A percentile compares a stretch with the other conserved stretches of the same genome.
These are phyloP conservation scores for Aeminium ludgeri DNA, from an alignment of 495 filamentous ascomycete species.

Conservation along the genomic window DNA sequence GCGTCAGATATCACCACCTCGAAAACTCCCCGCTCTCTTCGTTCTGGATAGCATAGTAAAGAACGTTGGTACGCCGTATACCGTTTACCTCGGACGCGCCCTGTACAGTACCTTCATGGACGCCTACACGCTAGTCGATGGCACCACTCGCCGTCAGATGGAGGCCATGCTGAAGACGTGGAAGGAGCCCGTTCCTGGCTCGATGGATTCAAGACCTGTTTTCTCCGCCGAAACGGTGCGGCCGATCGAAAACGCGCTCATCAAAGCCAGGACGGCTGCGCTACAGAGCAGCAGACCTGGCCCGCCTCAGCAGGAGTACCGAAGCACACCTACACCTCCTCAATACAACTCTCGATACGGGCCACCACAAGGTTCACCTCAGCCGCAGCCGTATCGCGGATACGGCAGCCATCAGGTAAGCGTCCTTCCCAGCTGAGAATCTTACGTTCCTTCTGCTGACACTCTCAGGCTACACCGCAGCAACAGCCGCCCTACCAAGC, in stretches of 20 bases:
- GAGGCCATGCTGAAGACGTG: slow-evolving; percentile 96
- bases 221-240: slow-evolving; percentile 71
- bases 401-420: slow-evolving; percentile 6
- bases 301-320: slow-evolving; percentile 38
- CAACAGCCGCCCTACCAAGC: neutral
- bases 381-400: slow-evolving; percentile 6
- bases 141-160: slow-evolving; percentile 64
- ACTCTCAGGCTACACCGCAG: slow-evolving; percentile 2
- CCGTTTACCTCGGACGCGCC: slow-evolving; percentile 77
- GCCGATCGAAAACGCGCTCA: slow-evolving; percentile 82
- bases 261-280: slow-evolving; percentile 66
- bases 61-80: slow-evolving; percentile 96
- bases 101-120: slow-evolving; percentile 92
- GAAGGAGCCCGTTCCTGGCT: slow-evolving; percentile 91
- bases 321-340: slow-evolving; percentile 56
- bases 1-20: slow-evolving; percentile 58
- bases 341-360: slow-evolving; percentile 29
- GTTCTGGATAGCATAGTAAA: slow-evolving; percentile 96
- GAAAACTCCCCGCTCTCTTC: slow-evolving; percentile 89
- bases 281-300: slow-evolving; percentile 53
- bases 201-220: slow-evolving; percentile 70
- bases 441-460: neutral
- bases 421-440: neutral
- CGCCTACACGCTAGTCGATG: slow-evolving; percentile 76
- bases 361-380: slow-evolving; percentile 21